These are phyloP conservation scores for Hygrocybe punicea DNA, from an alignment of 768 basidiomycete genomes.

Conservation along the genomic window DNA sequence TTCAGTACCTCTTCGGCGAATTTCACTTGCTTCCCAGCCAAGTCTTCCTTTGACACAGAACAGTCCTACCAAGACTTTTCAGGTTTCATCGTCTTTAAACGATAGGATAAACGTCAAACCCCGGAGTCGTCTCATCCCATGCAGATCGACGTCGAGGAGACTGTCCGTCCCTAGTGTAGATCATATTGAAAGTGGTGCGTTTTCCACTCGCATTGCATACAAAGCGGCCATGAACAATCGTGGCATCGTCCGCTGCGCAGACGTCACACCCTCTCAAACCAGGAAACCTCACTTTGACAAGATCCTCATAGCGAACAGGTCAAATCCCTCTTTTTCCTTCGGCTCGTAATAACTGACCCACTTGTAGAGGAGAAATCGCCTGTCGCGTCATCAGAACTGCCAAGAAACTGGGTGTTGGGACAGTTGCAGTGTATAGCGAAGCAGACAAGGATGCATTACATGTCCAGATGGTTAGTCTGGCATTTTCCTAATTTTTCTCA, in stretches of 20 bases:
- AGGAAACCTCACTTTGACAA: slow-evolving; percentile 73
- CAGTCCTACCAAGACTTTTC: neutral
- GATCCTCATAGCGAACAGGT: slow-evolving; percentile 90
- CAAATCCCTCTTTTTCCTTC: slow-evolving; percentile 8
- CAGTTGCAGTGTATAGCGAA: slow-evolving; percentile 89
- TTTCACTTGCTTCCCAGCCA: neutral
- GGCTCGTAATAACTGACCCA: neutral
- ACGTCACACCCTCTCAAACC: slow-evolving; percentile 6
- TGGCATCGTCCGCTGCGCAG: neutral
- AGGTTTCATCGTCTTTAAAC: neutral
- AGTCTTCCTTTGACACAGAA: neutral
- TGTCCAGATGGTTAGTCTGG: slow-evolving; percentile 63
- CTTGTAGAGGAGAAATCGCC: slow-evolving; percentile 84
- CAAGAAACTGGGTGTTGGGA: slow-evolving; percentile 81
- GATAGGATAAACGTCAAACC: neutral
- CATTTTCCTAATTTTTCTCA: too few species aligned
- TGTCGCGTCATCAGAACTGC: slow-evolving; percentile 93
- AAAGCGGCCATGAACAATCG: too few species aligned
- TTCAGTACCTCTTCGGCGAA: neutral
- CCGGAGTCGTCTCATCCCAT: neutral
- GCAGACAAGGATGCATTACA: slow-evolving; percentile 80
- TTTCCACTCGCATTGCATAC: neutral
- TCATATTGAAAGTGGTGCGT: neutral
- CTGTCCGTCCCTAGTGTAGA: neutral
- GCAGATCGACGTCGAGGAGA: neutral